Percentiles rank a stretch among this genome's conserved stretches.
phyloP scores from a whole-genome alignment of 192 early-diverging fungal genomes.

The Helicostylum pulchrum region DNA sequence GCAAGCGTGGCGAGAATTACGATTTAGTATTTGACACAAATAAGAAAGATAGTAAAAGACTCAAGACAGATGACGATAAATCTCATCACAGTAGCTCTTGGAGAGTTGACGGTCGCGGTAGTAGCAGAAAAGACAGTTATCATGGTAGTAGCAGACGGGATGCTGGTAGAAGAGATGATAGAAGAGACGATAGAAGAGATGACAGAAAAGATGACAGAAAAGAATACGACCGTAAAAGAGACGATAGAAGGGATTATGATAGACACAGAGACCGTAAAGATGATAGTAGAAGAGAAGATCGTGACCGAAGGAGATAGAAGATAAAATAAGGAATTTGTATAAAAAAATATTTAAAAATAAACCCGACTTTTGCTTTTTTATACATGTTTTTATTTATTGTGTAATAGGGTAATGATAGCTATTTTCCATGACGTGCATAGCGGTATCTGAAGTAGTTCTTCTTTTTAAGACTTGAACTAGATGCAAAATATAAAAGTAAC shows the following conservation, averaged over 20 bases:
- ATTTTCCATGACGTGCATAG: neutral
- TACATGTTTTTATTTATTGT: neutral
- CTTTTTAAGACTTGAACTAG: neutral
- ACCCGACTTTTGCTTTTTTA: neutral
- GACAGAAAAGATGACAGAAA: neutral
- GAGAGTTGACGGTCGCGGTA: slow-evolving; percentile 1
- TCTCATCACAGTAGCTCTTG: neutral
- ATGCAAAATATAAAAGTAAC: slow-evolving; percentile 1
- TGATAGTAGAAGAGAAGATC: neutral
- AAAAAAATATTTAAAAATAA: neutral
- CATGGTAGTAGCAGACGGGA: neutral
- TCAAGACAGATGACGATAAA: slow-evolving; percentile 4
- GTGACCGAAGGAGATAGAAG: neutral
- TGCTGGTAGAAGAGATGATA: neutral
- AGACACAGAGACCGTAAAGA: neutral
- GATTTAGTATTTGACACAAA: slow-evolving; percentile 46
- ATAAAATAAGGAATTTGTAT: neutral
- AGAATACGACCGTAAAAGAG: neutral
- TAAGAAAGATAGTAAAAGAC: slow-evolving; percentile 3
- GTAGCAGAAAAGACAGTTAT: neutral
- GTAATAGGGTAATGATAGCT: neutral
- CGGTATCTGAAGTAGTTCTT: neutral
- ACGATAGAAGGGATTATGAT: neutral
- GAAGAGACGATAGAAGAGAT: slow-evolving; percentile 8
- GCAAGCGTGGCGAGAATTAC: slow-evolving; percentile 36